These are phyloP conservation scores for Henningerozyma blattae DNA, from an alignment of 805 yeast species.

Conservation along the genomic window DNA sequence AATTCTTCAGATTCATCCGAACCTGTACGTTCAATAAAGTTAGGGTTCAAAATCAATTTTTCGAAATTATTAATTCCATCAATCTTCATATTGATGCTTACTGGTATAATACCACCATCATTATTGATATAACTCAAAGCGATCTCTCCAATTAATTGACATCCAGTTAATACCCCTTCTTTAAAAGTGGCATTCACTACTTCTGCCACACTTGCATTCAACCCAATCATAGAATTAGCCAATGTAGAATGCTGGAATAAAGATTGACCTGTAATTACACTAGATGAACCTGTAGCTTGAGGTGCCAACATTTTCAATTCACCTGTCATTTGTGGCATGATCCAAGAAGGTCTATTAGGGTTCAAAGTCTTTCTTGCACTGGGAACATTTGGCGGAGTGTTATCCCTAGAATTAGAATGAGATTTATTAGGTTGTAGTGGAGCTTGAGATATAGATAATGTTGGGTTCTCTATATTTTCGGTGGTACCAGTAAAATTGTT, in stretches of 20 bases:
- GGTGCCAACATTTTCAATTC: constrained; percentile 24
- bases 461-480: too few relatives aligned
- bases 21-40: constrained; percentile 40
- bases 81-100: constrained; percentile 32
- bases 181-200: constrained; percentile 62
- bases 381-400: too few relatives aligned
- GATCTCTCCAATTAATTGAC: constrained; percentile 72
- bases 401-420: too few relatives aligned
- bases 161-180: constrained; percentile 48
- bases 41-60: constrained; percentile 39
- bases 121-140: constrained; percentile 53
- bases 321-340: constrained; percentile 15
- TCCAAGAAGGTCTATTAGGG: constrained; percentile 5
- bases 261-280: constrained; percentile 18
- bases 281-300: constrained; percentile 32
- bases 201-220: constrained; percentile 78
- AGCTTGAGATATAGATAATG: too few relatives aligned
- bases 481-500: too few relatives aligned
- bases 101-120: constrained; percentile 25
- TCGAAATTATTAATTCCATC: constrained; percentile 31
- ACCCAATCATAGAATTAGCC: constrained; percentile 38
- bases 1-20: constrained; percentile 28
- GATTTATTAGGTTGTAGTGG: too few relatives aligned
- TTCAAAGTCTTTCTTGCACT: too few relatives aligned
- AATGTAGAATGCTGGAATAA: constrained; percentile 36